Evolutionary conservation across 768 basidiomycete genomes (phyloP).

Genomic region (Nevesoporus exiguus): DNA sequence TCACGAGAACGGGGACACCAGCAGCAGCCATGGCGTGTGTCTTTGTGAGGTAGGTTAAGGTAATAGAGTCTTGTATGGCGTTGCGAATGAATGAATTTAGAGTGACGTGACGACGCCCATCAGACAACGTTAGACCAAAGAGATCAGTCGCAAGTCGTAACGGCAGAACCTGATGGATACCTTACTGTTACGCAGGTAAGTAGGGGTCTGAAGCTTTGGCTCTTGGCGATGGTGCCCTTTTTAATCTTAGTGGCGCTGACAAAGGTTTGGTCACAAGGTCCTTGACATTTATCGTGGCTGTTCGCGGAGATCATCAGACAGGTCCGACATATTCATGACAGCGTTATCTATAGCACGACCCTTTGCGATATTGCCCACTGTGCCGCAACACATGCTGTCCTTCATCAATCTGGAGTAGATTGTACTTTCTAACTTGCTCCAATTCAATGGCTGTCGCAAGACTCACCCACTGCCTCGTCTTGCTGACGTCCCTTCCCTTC

Average conservation of each 20-base stretch:
- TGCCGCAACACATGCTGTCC: too few relatives aligned
- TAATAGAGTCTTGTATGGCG: constrained; percentile 30
- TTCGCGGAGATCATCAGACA: constrained; percentile 11
- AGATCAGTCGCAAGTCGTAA: constrained; percentile 3
- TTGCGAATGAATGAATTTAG: constrained; percentile 13
- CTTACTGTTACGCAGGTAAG: constrained; percentile 4
- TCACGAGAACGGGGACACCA: constrained; percentile 36
- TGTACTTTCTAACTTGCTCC: neutral
- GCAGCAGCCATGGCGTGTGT: constrained; percentile 22
- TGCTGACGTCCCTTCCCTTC: constrained; percentile 7
- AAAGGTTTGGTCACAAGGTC: neutral
- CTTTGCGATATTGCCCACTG: too few relatives aligned
- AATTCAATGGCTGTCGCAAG: neutral
- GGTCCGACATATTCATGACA: neutral
- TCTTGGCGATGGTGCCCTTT: neutral
- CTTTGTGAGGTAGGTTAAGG: constrained; percentile 29
- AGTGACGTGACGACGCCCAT: constrained; percentile 19
- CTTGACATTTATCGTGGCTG: neutral
- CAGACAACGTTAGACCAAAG: constrained; percentile 4
- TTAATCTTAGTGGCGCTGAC: neutral
- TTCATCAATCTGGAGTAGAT: neutral
- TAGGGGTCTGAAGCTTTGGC: neutral
- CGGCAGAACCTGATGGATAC: constrained; percentile 11
- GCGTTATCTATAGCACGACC: constrained; percentile 2
- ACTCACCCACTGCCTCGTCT: neutral